A percentile compares a stretch with the other conserved stretches of the same genome.
Conservation (phyloP, 2,329 filamentous ascomycete genomes). For the Diaporthe capsici region DNA sequence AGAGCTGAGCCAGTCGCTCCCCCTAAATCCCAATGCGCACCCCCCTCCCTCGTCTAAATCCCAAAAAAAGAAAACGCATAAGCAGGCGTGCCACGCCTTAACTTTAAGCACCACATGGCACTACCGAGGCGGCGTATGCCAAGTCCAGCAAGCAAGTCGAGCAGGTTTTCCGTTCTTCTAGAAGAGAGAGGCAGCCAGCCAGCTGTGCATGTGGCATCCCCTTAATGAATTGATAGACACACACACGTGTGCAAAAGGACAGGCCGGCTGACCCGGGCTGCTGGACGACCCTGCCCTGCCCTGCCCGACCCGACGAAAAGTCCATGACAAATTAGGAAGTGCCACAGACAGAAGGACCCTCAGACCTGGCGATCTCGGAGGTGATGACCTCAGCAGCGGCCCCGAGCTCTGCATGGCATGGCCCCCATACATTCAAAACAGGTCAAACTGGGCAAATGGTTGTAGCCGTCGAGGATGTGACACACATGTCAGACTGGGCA, state of each 20-base stretch:
- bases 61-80: neutral
- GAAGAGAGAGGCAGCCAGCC: constrained; percentile 8
- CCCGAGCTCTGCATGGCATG: neutral
- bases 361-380: neutral
- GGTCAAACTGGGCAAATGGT: neutral
- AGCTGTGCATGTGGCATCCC: neutral
- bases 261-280: neutral
- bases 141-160: neutral
- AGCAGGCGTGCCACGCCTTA: neutral
- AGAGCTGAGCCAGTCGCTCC: neutral
- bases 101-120: constrained; percentile 13
- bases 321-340: neutral
- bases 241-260: neutral
- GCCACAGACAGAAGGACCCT: too few relatives aligned
- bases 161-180: constrained; percentile 8
- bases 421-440: neutral
- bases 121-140: constrained; percentile 12
- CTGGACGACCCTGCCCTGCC: neutral
- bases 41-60: neutral
- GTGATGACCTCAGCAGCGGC: neutral
- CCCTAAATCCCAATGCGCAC: neutral
- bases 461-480: neutral
- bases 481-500: neutral
- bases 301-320: neutral
- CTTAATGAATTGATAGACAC: neutral